Base-by-base conservation (phyloP, 2,329 filamentous ascomycete genomes). In the Didymella glomerata region DNA sequence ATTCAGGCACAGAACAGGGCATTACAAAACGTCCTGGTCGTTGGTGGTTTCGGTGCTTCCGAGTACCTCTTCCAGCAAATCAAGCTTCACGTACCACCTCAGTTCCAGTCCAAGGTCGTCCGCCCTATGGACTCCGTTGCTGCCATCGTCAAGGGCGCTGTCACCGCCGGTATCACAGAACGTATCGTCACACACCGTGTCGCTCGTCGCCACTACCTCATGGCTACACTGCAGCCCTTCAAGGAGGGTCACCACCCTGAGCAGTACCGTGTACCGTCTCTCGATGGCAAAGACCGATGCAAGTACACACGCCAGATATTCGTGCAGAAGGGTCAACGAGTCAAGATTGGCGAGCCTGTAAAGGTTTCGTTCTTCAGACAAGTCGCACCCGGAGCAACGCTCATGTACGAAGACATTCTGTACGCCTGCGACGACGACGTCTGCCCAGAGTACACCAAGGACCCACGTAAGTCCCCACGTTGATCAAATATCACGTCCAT, bases 41-140 rank as follows among this genome's bases (percentile, higher is more conserved):
- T 99, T 10, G 95, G 95, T 84, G 95, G 95, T 68, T 99, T 99
- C 76, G 95, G 95, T 81, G 95, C 94, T 28, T 98, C 94, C 8
- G 95, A 99, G 80, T 98, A 98, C 77, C 89, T 99, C 60, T 99
- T 98, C 87, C 94, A 98, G 80, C 95, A 99, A 80, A 98, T 99
- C 83, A 97, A 97, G 80, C 88, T 98, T 45, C 95, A 98, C 76
- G 95, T 99, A 2, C 95, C 95, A 36, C 95, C 95, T 10, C 95
- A 98, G 77, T 99, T 97, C 84, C 94, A 98, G 82, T 90, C 92
- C 77, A 98, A 98, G 85, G 95, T 98, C 47, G 94, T 99, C 41
- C 89, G 95, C 54, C 95, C 95, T 56, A 98, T 98, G 95, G 95
- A 99, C 82, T 97, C 95, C 1, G 95, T 99, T 57, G 93, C 95